Base-by-base conservation (phyloP, 352 stramenopile species). In the Phytopythium montanum region DNA sequence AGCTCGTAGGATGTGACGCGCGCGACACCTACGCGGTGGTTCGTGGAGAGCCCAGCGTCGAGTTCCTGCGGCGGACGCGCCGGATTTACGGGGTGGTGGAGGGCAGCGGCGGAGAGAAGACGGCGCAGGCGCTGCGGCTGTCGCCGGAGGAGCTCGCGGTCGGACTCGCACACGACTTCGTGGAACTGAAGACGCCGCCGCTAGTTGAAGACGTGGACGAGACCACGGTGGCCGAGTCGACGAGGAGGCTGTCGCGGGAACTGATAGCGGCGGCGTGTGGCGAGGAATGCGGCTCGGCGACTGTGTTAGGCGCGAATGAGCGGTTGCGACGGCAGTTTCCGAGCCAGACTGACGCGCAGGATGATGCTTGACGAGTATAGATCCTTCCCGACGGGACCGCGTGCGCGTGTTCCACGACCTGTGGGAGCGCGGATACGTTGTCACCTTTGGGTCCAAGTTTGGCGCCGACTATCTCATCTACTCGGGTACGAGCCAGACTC, bases 381-480 rank as follows among this genome's bases (percentile, higher is more conserved):
- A 65, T 28, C n/a, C 21, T 9, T 60, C 33, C 26, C 60, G 65
- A n/a, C 54, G 38, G 25, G 41, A 62, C 18, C 73, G 72, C 18
- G 33, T 88, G 25, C 70, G 60, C 26, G 74, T 92, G n/a, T 92
- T 88, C 54, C 55, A 26, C 0, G 79, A 94, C 46, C 60, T 92
- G 5, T 94, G 85, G 85, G 62, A 73, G 28, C 66, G 75, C 51
- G 78, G 78, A 12, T 88, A 87, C 46, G 68, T 79, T 46, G 79
- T 94, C 36, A 81, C 82, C 9, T 82, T 81, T 25, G 85, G 80
- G 18, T 90, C 82, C 39, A 94, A 94, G 65, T 94, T 94, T 56
- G 81, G 80, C n/a, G 80, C 79, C 5, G 82, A 94, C 46, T 91
- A 87, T 52, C 70, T 94, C 52, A 68, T 90, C 23, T 94, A 94